Evolutionary conservation across 2,329 filamentous ascomycete genomes (phyloP).

Genomic region (Podosphaera xanthii): DNA sequence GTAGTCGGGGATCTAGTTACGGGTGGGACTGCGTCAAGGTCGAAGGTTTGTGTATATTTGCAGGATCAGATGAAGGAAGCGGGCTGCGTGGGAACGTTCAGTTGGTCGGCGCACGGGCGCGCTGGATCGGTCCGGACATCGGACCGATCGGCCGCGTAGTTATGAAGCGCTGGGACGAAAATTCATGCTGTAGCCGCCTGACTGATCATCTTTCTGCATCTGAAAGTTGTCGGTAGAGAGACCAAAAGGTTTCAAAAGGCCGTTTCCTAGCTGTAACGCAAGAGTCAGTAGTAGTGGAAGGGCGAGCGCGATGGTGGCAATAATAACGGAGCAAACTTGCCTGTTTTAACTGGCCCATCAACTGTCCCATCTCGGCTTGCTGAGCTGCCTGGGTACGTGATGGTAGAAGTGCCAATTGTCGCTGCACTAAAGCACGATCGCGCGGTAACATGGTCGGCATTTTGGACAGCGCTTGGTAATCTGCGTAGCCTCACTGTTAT

Average conservation of each 20-base stretch:
- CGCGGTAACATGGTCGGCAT: slow-evolving; percentile 37
- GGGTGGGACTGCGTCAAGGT: too few species aligned
- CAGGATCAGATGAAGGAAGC: too few species aligned
- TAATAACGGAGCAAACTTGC: slow-evolving; percentile 21
- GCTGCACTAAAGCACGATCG: slow-evolving; percentile 45
- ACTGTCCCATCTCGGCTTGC: slow-evolving; percentile 75
- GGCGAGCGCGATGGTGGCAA: too few species aligned
- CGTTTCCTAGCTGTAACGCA: slow-evolving; percentile 48
- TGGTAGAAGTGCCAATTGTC: slow-evolving; percentile 43
- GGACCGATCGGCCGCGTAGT: too few species aligned
- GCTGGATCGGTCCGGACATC: too few species aligned
- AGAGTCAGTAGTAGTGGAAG: neutral
- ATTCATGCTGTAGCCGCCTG: slow-evolving; percentile 85
- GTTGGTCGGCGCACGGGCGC: too few species aligned
- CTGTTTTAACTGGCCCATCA: slow-evolving; percentile 91
- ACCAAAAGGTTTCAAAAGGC: slow-evolving; percentile 78
- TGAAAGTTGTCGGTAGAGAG: slow-evolving; percentile 87
- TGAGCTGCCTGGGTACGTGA: slow-evolving; percentile 51
- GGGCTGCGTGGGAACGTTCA: too few species aligned
- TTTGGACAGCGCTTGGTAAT: slow-evolving; percentile 46
- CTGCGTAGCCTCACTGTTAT: slow-evolving; percentile 16
- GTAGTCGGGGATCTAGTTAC: too few species aligned
- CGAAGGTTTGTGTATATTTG: too few species aligned
- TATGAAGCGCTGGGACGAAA: slow-evolving; percentile 25
- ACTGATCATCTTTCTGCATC: slow-evolving; percentile 73